Evolutionary conservation across 169 alveolate species (phyloP), one percentile per base, ranked within the genome.

Genomic region (Eimeria necatrix): DNA sequence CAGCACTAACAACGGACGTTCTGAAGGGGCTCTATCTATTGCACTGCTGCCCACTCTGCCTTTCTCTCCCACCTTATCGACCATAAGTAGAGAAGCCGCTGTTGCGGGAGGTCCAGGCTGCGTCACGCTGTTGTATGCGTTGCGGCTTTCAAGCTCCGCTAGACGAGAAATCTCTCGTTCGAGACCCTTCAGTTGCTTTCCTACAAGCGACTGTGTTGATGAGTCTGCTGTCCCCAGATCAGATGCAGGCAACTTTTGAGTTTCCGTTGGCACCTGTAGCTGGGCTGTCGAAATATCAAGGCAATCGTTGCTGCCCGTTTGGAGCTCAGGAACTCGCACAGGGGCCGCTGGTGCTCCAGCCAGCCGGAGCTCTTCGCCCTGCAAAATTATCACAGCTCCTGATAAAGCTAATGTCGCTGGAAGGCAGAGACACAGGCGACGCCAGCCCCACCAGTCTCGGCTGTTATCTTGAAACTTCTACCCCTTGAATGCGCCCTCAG

Each of bases 31-130:
- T 32, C 18, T 32, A 18, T 22, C 78, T 24, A 5, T 24, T 68
- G 22, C 16, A 7, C 49, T 68, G 78, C 48, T 3, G 46, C 22
- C 49, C 16, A 26, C 10, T n/a, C 48, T 61, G n/a, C 49, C 16
- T 22, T n/a, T n/a, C 48, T 61, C 20, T 46, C 89, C n/a, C 51
- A 80, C 89, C 73, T 80, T 80, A 48, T 80, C 89, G 18, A 80
- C 89, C 89, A 80, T 53, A 9, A 80, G 89, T 70, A 80, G 41
- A 41, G 89, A 80, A 1, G 89, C 89, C 4, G 89, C 71, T 5
- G 89, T 80, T 22, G 89, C 70, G 20, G 89, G 71, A 22, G 89
- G 89, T 5, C 89, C 64, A 10, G 89, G 89, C 51, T 80, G 89
- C 71, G 70, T 80, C 48, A 53, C 73, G 73, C 89, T 10, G 89